phyloP scores from a whole-genome alignment of 441 rosid species.

The Euphorbia corollata region DNA sequence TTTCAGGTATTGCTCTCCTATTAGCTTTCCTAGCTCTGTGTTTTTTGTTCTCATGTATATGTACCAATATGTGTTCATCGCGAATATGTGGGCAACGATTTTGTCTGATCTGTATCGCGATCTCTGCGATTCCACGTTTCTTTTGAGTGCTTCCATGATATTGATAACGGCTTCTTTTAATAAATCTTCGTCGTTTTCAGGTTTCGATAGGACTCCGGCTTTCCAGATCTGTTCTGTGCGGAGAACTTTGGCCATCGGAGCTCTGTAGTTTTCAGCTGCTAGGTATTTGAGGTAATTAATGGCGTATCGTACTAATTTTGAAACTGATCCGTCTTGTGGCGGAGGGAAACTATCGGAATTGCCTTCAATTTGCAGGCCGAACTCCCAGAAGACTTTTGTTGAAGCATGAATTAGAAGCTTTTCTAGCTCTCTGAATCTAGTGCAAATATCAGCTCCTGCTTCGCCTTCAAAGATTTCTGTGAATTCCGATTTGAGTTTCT shows the following conservation, averaged over 20 bases:
- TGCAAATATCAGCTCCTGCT: too few relatives aligned
- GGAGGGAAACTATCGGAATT: conserved; percentile 45
- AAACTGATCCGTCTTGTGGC: conserved; percentile 46
- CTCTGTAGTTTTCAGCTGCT: conserved; percentile 34
- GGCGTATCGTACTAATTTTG: conserved; percentile 59
- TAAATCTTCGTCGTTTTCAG: conserved; percentile 34
- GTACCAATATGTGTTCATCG: conserved; percentile 62
- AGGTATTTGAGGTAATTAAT: conserved; percentile 54
- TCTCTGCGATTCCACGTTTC: conserved; percentile 46
- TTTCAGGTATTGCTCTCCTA: conserved; percentile 45
- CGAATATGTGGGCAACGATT: conserved; percentile 32
- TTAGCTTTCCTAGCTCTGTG: conserved; percentile 44
- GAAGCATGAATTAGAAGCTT: conserved; percentile 50
- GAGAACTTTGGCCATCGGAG: conserved; percentile 47
- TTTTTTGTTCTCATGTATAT: conserved; percentile 50
- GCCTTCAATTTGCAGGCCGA: conserved; percentile 56
- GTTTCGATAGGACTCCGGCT: conserved; percentile 43
- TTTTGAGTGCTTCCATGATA: conserved; percentile 49
- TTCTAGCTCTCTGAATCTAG: background rate
- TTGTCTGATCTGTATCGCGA: conserved; percentile 38
- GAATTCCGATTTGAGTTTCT: conserved; percentile 39
- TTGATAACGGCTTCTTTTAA: conserved; percentile 43
- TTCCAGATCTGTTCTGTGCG: conserved; percentile 56
- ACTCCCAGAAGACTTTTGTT: conserved; percentile 54
- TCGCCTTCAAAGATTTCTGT: background rate